phyloP scores from a whole-genome alignment of 352 stramenopile genomes.

The Plasmopara viticola region DNA sequence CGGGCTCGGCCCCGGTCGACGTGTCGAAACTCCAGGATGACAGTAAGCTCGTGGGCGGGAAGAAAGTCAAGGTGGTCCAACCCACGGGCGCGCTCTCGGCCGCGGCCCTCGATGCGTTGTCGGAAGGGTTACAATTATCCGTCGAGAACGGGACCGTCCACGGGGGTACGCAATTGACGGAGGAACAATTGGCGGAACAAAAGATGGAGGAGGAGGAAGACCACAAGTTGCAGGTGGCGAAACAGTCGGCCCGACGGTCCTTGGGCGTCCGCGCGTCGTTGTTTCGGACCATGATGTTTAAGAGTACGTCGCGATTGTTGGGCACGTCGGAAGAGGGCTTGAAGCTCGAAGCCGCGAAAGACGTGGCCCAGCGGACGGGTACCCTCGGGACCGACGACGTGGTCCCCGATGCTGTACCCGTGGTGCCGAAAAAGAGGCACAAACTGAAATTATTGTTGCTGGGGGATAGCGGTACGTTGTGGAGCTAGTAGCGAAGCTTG shows the following conservation, averaged over 20 bases:
- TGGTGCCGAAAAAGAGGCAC: slow-evolving; percentile 61
- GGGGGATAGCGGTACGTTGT: slow-evolving; percentile 69
- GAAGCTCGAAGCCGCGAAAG: slow-evolving; percentile 13
- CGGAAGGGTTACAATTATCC: slow-evolving; percentile 63
- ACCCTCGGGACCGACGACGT: slow-evolving; percentile 10
- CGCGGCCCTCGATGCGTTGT: slow-evolving; percentile 72
- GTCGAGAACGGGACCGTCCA: slow-evolving; percentile 46
- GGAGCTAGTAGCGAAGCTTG: neutral
- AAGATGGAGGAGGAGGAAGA: slow-evolving; percentile 86
- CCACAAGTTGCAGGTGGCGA: slow-evolving; percentile 73
- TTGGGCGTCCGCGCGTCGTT: slow-evolving; percentile 59
- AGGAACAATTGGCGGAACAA: slow-evolving; percentile 81
- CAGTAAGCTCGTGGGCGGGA: slow-evolving; percentile 68
- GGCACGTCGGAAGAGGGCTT: slow-evolving; percentile 19
- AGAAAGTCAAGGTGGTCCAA: slow-evolving; percentile 69
- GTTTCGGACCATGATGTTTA: slow-evolving; percentile 80
- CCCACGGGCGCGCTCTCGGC: slow-evolving; percentile 68
- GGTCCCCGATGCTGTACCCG: slow-evolving; percentile 12
- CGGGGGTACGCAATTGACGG: slow-evolving; percentile 36
- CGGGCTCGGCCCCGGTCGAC: slow-evolving; percentile 73
- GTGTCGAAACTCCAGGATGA: slow-evolving; percentile 72
- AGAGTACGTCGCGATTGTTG: slow-evolving; percentile 30
- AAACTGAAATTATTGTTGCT: slow-evolving; percentile 90
- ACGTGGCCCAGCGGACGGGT: slow-evolving; percentile 6
- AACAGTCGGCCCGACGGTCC: slow-evolving; percentile 54